Evolutionary conservation across 768 basidiomycete species (phyloP), one percentile per base, ranked within the genome.

Genomic region (Serendipita sp.): DNA sequence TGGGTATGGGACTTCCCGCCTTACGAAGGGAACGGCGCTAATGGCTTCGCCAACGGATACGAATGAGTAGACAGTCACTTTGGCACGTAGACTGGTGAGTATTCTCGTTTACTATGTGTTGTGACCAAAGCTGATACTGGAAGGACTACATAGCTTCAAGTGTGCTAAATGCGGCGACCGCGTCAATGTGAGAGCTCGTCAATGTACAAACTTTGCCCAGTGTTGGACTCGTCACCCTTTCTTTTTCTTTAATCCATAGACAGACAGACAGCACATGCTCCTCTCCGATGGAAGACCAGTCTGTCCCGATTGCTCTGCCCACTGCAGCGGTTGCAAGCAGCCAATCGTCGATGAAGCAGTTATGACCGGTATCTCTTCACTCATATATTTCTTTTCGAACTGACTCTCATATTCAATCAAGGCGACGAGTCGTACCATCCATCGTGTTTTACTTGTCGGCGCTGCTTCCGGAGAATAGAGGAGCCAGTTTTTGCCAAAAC

Each of bases 401-500:
- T 51, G 11, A 51, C 28, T 11, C 42, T 20, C 45, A 26, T 34
- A 51, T 26, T 11, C n/a, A n/a, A n/a, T 9, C 53, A 67, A 44
- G 71, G 92, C 65, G 93, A 99, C 73, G 96, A 98, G 71, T 91
- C 92, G 0, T 99, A 98, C 69, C 96, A 98, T 71, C 93, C 96
- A 3, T 88, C 93, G 66, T 99, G 96, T 75, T 99, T 99, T 78
- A 94, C 95, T 68, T 99, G 96, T 76, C 87, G 90, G 69, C 86
- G 92, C 60, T 99, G 96, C 77, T 83, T 82, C 72, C 86, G 87
- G 70, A 81, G 91, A 63, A 99, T 99, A 66, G 94, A 98, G 74
- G 96, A 99, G 72, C 82, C 98, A 61, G 92, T 98, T 63, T 99
- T 97, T 66, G 96, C 96, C 64, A 98, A 98, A 77, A 98, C 96